Evolutionary conservation across 441 rosid genomes (phyloP), one percentile per base, ranked within the genome.

Genomic region (Theobroma grandiflorum): DNA sequence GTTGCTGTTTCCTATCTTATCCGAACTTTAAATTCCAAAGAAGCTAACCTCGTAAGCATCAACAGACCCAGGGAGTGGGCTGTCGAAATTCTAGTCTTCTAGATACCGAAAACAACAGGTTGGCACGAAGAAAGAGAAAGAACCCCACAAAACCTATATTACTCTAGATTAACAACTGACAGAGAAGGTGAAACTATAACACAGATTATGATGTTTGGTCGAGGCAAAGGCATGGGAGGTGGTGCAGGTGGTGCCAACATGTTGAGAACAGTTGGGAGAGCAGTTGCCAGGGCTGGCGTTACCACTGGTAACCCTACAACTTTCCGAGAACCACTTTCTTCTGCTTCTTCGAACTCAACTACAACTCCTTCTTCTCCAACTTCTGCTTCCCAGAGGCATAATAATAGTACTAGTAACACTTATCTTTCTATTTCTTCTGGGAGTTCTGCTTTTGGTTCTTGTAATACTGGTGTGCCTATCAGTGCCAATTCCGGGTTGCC

Each of bases 211-310:
- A 75, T 88, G 92, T 89, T 87, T 78, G 90, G 96, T 61, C 85
- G 92, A 55, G 92, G 93, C 70, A 83, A 81, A 79, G 90, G 93
- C 63, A 81, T 90, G 91, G 95, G 96, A 6, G 89, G 90, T 31
- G 94, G 93, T 5, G 82, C 85, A 15, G 89, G 89, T 15, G 89
- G 90, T 15, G 87, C 91, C 68, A 84, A 94, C 81, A 88, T 91
- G 91, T 72, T 92, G 43, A 88, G 93, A 72, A 87, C 89, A 16
- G 86, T 84, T 18, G 87, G 97, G 0, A 85, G 93, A 50, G 87
- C 85, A 0, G 91, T 90, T 77, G 73, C 91, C 4, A 83, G 95
- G n/a, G 79, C 93, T 10, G 90, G 92, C 1, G 93, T 83, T 10
- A 75, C 90, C 47, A 65, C 82, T 49, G 84, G 85, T 0, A 69